These are phyloP conservation scores for Pythium dissotocum DNA, from an alignment of 352 stramenopile species.

Conservation along the genomic window DNA sequence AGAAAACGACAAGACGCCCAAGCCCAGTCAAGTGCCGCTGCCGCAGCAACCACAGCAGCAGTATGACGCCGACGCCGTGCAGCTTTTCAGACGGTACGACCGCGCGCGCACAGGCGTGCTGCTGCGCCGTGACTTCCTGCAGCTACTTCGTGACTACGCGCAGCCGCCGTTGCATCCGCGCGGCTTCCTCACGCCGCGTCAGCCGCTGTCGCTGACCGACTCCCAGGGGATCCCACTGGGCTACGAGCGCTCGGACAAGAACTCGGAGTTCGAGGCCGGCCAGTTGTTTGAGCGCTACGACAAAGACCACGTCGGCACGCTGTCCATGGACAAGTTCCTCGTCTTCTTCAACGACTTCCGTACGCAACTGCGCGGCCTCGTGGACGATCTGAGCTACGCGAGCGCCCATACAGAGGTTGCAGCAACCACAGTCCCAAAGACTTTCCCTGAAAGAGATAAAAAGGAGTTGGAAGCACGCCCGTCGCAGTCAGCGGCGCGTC, in stretches of 20 bases:
- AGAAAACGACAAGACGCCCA: neutral
- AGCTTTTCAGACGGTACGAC: slow-evolving; percentile 83
- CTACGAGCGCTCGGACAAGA: slow-evolving; percentile 66
- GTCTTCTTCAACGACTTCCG: slow-evolving; percentile 78
- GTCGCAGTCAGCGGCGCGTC: neutral
- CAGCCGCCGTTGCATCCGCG: slow-evolving; percentile 17
- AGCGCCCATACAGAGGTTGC: neutral
- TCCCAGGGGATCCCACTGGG: slow-evolving; percentile 64
- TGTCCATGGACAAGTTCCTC: slow-evolving; percentile 69
- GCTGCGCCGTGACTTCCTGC: slow-evolving; percentile 64
- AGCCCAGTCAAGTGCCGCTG: slow-evolving; percentile 16
- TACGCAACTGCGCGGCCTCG: slow-evolving; percentile 58
- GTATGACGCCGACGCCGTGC: slow-evolving; percentile 66
- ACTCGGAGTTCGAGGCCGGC: slow-evolving; percentile 84
- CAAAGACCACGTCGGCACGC: slow-evolving; percentile 47
- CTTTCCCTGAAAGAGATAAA: neutral
- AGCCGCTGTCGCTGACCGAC: slow-evolving; percentile 64
- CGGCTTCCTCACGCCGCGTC: slow-evolving; percentile 16
- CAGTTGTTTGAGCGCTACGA: slow-evolving; percentile 86
- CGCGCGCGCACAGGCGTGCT: slow-evolving; percentile 50
- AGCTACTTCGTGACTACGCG: slow-evolving; percentile 72
- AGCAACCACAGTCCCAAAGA: neutral
- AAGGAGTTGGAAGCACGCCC: neutral
- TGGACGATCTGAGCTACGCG: slow-evolving; percentile 57
- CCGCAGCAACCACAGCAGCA: slow-evolving; percentile 3